Evolutionary conservation across 805 yeast species (phyloP).

Genomic region (Kodamaea neixiangensis): DNA sequence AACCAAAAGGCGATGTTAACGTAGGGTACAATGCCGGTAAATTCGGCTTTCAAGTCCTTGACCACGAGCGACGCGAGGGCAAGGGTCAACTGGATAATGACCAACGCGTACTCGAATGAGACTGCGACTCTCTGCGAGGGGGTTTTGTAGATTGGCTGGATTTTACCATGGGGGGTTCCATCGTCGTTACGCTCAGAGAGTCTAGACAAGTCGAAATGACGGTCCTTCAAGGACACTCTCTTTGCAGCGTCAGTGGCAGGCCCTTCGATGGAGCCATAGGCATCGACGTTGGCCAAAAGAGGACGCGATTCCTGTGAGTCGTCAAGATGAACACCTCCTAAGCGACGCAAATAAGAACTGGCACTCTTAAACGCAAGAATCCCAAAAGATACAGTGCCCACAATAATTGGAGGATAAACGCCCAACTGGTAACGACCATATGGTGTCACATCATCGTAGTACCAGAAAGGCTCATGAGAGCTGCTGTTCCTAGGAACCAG

Average conservation of each 20-base stretch:
- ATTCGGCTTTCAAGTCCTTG: constrained; percentile 34
- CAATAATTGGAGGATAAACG: constrained; percentile 30
- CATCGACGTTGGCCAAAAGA: constrained; percentile 32
- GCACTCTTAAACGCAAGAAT: constrained; percentile 24
- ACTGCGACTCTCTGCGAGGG: constrained; percentile 56
- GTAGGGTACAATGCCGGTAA: constrained; percentile 26
- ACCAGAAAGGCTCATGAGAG: constrained; percentile 44
- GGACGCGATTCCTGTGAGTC: constrained; percentile 30
- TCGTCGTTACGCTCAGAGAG: constrained; percentile 55
- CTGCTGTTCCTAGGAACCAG: constrained; percentile 7
- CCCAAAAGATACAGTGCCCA: constrained; percentile 30
- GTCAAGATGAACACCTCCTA: constrained; percentile 1
- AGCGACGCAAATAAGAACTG: constrained; percentile 13
- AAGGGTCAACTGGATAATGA: constrained; percentile 42
- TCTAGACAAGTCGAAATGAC: constrained; percentile 66
- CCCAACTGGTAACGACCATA: constrained; percentile 51
- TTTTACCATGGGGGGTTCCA: constrained; percentile 62
- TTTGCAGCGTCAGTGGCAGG: constrained; percentile 9
- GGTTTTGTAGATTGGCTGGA: constrained; percentile 50
- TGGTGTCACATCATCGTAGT: constrained; percentile 59
- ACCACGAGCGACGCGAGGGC: constrained; percentile 36
- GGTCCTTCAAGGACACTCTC: constrained; percentile 43
- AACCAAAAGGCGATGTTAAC: constrained; percentile 43
- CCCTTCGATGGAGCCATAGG: constrained; percentile 29
- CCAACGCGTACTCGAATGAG: constrained; percentile 48